These are phyloP conservation scores for Coniochaeta ligniaria DNA, from an alignment of 2,329 filamentous ascomycete genomes.

Conservation along the genomic window DNA sequence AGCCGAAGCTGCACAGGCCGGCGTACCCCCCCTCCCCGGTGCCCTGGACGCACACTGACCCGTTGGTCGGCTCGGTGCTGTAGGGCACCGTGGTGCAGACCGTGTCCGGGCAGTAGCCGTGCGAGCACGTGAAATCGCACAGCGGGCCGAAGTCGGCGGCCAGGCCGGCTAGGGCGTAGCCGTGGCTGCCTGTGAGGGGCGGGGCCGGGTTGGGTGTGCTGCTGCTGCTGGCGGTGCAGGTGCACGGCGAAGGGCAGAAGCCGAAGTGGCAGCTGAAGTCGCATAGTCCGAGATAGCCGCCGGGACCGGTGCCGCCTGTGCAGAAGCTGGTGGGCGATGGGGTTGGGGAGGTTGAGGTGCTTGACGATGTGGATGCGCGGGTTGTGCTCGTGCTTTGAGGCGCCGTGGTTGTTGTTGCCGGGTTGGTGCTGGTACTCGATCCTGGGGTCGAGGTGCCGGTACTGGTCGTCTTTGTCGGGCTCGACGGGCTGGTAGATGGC, in stretches of 20 bases:
- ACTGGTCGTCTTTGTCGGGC: too few species aligned
- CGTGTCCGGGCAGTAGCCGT: not conserved
- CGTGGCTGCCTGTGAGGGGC: not conserved
- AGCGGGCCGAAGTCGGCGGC: not conserved
- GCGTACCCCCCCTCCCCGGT: conserved; percentile 8
- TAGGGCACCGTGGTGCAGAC: not conserved
- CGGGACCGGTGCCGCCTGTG: not conserved
- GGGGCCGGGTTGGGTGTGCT: not conserved
- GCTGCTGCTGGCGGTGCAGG: not conserved
- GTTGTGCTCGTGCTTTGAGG: not conserved
- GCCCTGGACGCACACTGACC: conserved; percentile 10
- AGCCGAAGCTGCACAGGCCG: conserved; percentile 12
- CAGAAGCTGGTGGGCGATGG: not conserved
- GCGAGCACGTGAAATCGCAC: not conserved
- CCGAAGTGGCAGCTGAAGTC: not conserved
- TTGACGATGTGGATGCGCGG: not conserved
- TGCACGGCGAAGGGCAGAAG: not conserved
- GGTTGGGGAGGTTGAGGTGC: not conserved
- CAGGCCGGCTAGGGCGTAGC: not conserved
- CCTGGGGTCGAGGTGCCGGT: too few species aligned
- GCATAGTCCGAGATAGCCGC: not conserved
- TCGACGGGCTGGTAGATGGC: too few species aligned
- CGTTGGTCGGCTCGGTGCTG: not conserved
- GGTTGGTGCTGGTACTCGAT: not conserved
- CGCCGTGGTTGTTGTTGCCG: not conserved